Evolutionary conservation across 2,329 filamentous ascomycete genomes (phyloP), one percentile per base, ranked within the genome.

Genomic region (Myriangium duriaei): DNA sequence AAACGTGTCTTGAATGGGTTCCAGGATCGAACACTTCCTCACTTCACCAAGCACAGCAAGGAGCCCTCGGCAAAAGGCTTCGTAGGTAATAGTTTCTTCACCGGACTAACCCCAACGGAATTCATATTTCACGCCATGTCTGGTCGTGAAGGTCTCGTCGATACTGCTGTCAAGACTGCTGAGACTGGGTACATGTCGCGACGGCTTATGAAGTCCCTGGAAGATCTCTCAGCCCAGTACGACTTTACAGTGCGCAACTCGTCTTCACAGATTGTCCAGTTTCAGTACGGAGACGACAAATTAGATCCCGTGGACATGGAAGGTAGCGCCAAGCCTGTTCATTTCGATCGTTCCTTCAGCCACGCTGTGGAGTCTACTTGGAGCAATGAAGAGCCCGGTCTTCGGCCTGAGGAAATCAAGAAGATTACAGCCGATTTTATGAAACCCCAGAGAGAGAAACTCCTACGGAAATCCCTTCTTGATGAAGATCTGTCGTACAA

Each of bases 161-260:
- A 98, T 72, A 98, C 91, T 2, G 91, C 91, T 44, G 91, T 96
- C 64, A 98, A 98, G 67, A 98, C 91, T 37, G 91, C 91, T 37
- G 91, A 98, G 60, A 98, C 91, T 9, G 91, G 91, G 47, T 98
- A 98, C 63, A 98, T 98, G 91, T 96, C 88, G 45, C 79, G 91
- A 63, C 79, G 91, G 49, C 60, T 98, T 55, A 98, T 98, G 88
- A 98, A 98, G 62, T 94, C 85, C 3, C 64, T 98, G 34, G 91
- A 98, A 56, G 91, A 98, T 66, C 65, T 96, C 3, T 94, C 87
- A 1, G 85, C 83, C 1, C 77, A 86, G 51, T 98, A 98, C 51
- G 91, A 98, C 51, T 76, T 92, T 51, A 98, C 91, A 0, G 88
- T 98, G 1, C 76, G 91, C 40, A 96, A 88, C 17, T 95, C 87